Evolutionary conservation across 768 basidiomycete genomes (phyloP), one percentile per base, ranked within the genome.

Genomic region (Mycena amicta): DNA sequence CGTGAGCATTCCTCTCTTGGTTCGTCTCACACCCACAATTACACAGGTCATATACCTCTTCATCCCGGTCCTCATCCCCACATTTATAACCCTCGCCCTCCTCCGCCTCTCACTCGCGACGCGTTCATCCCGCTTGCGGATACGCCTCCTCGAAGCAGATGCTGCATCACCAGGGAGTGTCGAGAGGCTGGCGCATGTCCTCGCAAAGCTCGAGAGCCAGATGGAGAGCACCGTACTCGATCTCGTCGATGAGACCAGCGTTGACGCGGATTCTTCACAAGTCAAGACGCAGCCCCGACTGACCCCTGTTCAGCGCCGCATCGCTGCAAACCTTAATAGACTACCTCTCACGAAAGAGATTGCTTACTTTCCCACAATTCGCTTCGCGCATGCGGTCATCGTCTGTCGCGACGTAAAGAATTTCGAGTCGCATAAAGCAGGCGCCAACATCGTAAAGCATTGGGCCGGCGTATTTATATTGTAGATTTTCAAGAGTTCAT

Each of bases 301-400:
- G 25, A 82, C 81, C 18, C 75, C 82, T 2, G 67, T 78, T 12
- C 92, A 94, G 67, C 77, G 71, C 16, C 76, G 73, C 56, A 85
- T 89, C 30, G 82, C 82, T 4, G 72, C 71, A 5, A 80, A 77
- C 70, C 75, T 94, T 37, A 93, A 93, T 70, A 75, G 74, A 41
- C 79, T 93, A 12, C 89, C 90, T 0, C 67, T 93, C 47, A 80
- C 84, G 75, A 93, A 93, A 72, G 82, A 89, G 63, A 70, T 82
- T 20, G 88, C 82, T 20, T 91, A 83, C 67, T 86, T 93, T 63
- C 72, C 77, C 20, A 72, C 73, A 1, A 77, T 86, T 23, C 67
- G 72, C 37, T 92, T 92, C 65, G 74, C 89, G 26, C 92, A 94
- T 72, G 89, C 80, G 4, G 75, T 83, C 56, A 88, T 94, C 61